phyloP scores from a whole-genome alignment of 179 eudicot species.

The Beta lomatogona region DNA sequence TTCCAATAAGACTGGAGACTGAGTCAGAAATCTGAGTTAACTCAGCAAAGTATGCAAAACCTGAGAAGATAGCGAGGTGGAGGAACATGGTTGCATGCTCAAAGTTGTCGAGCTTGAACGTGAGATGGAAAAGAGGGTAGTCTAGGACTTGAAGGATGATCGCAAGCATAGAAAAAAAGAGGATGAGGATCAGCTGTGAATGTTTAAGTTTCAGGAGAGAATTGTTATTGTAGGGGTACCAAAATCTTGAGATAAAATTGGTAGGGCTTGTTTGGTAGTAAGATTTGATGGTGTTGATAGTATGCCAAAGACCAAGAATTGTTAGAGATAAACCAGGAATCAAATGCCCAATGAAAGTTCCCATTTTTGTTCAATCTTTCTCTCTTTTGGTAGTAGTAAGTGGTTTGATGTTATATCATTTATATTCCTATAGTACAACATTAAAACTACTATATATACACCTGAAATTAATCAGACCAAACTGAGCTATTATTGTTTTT shows the following conservation, averaged over 20 bases:
- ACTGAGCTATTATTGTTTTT: conserved; percentile 15
- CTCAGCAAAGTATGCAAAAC: conserved; percentile 59
- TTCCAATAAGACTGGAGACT: conserved; percentile 49
- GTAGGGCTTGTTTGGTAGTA: conserved; percentile 49
- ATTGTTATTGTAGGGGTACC: conserved; percentile 54
- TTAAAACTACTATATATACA: conserved; percentile 10
- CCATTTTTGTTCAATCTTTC: conserved; percentile 40
- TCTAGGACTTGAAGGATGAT: conserved; percentile 56
- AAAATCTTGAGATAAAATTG: conserved; percentile 53
- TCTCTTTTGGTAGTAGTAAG: neutral
- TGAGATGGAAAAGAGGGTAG: conserved; percentile 43
- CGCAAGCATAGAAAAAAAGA: conserved; percentile 61
- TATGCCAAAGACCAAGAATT: conserved; percentile 79
- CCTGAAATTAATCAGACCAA: conserved; percentile 9
- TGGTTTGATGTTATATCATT: neutral
- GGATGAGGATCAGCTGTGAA: conserved; percentile 61
- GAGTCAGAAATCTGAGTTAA: conserved; percentile 36
- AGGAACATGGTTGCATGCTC: conserved; percentile 94
- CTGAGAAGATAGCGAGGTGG: conserved; percentile 67
- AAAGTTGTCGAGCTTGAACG: conserved; percentile 60
- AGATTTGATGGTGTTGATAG: conserved; percentile 48
- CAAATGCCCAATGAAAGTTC: conserved; percentile 73
- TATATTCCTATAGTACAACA: conserved; percentile 10
- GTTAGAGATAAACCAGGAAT: conserved; percentile 75
- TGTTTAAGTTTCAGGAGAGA: conserved; percentile 41